Base-by-base conservation (phyloP, 2,329 filamentous ascomycete species). In the Incumbomyces lentus region DNA sequence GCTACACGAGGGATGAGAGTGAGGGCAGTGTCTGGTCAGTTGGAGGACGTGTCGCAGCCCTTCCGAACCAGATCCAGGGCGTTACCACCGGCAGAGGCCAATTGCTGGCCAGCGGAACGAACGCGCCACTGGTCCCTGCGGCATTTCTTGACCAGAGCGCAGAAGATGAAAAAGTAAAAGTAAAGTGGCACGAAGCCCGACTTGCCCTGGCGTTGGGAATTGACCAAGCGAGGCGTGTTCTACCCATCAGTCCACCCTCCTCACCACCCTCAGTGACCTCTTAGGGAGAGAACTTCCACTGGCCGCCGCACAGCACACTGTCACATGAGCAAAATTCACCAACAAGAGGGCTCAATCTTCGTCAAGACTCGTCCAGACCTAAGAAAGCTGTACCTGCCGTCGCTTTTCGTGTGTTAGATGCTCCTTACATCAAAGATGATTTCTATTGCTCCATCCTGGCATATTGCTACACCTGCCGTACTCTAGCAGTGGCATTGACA, bases 371-470 rank as follows among this genome's bases (percentile, higher is more conserved):
- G 6, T 11, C 19, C 35, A 46, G 49, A 33, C 49, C 50, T 36
- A 51, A 59, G 47, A 68, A 73, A 45, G 64, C 70, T 31, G 70
- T 92, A 35, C 84, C 86, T 32, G 72, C 75, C 6, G 75, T 84
- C 14, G 86, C 88, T 4, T 93, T 93, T 68, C 85, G 84, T 67
- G 84, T 95, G 6, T 73, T 98, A 4, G 87, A 95, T 66, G 90
- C 90, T 7, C 88, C 89, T 2, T 78, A 80, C 43, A 71, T 96
- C n/a, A 80, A 87, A 47, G 88, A 96, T 58, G 90, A 98, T 64
- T 98, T 89, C 62, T 98, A 98, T 62, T 95, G 88, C 66, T 92
- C 89, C 0, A 74, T 89, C 2, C 73, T 98, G 45, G 87, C 92
- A 8, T 96, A 95, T 63, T 94, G 84, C 0, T 64, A 75, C 34